Evolutionary conservation across 306 rosid species (phyloP), one percentile per base, ranked within the genome.

Genomic region (Potentilla sterilis): DNA sequence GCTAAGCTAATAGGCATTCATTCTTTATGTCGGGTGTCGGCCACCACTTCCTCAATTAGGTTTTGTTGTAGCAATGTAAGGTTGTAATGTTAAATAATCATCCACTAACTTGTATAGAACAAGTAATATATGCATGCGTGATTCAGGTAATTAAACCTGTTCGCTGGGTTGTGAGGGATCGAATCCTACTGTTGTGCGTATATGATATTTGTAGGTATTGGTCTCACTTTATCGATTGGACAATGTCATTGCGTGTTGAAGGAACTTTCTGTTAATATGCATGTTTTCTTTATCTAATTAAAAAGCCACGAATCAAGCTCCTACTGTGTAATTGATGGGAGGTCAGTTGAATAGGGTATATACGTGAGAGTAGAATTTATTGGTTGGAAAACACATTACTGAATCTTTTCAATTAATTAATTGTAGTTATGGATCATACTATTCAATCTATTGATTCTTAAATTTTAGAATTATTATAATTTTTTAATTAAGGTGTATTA

Each of bases 21-120:
- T 88, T 90, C 92, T 51, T 81, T 75, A 61, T 79, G 78, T 70
- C 71, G 15, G 34, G 40, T 84, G 94, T 87, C 89, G 80, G 85
- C 83, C 82, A 81, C 83, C 75, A 52, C 70, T 19, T 19, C 24
- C 24, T 19, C 28, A 7, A 19, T 52, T 52, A 19, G 28, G 59
- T 52, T 21, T 52, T 52, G 59, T 52, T 4, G 59, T 52, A 4
- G 49, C 49, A 52, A 9, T 52, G 59, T 7, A 52, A 52, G 59
- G 59, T 52, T 6, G 19, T 52, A 28, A 28, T 28, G 5, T 37
- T 3, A 37, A 2, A n/a, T 52, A 9, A 52, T 52, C 19, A 52
- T 52, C 59, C 59, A 52, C 59, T 52, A 19, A 52, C 59, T 52
- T 19, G 2, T 15, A n/a, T n/a, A n/a, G n/a, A n/a, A n/a, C n/a